Percentiles rank a stretch among this genome's conserved stretches.
These are phyloP conservation scores for Blastobotrys persicus DNA, from an alignment of 1,139 yeast species.

Conservation along the genomic window DNA sequence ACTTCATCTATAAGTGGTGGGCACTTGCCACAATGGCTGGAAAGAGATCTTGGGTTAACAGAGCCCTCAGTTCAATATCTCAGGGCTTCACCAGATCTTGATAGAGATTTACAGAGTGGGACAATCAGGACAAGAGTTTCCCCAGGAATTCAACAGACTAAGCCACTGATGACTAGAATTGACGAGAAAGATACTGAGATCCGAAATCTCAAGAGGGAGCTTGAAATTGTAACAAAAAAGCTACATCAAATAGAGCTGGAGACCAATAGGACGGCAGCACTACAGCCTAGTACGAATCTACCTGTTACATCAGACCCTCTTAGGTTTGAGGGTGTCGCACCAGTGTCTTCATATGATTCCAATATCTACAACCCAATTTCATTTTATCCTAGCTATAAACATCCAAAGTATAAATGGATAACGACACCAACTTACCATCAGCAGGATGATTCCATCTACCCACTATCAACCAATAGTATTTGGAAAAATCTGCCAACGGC, in stretches of 20 bases:
- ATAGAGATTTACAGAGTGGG: neutral
- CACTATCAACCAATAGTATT: neutral
- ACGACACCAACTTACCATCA: neutral
- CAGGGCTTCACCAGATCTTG: neutral
- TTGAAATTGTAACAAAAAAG: conserved; percentile 10
- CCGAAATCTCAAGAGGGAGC: conserved; percentile 8
- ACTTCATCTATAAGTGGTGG: neutral
- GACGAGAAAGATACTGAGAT: conserved; percentile 14
- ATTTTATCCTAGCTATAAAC: neutral
- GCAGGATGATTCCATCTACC: neutral
- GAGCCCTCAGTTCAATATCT: neutral
- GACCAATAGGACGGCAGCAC: neutral
- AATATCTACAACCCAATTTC: neutral
- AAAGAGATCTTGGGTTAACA: conserved; percentile 11
- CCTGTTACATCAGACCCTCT: neutral
- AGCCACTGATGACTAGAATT: conserved; percentile 11
- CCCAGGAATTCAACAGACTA: neutral
- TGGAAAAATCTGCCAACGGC: neutral
- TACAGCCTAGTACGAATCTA: neutral
- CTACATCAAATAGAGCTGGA: conserved; percentile 7
- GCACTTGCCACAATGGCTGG: conserved; percentile 16
- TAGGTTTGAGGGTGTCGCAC: neutral
- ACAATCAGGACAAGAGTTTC: too few species aligned
- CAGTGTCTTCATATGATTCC: neutral
- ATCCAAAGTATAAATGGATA: neutral